Evolutionary conservation across 2,329 filamentous ascomycete genomes (phyloP).

Genomic region (Alternaria gaisen): DNA sequence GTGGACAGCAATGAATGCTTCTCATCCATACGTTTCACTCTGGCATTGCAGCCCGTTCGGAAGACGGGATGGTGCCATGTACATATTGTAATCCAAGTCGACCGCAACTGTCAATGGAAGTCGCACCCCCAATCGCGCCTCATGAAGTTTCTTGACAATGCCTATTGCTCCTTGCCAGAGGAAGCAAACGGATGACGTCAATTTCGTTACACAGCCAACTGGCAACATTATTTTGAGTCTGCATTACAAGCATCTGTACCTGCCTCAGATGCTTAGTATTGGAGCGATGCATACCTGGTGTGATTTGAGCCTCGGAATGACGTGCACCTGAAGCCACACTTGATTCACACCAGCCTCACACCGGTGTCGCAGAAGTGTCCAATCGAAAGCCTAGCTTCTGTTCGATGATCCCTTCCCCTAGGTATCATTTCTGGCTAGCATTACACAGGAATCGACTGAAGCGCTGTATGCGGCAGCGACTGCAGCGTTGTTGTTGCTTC

Average conservation of each 20-base stretch:
- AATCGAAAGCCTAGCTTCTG: background rate
- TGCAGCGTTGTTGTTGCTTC: constrained; percentile 25
- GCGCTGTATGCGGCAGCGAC: constrained; percentile 13
- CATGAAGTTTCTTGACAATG: no score
- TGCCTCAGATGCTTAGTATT: background rate
- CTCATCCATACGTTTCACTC: constrained; percentile 3
- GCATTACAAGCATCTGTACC: background rate
- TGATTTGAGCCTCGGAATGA: constrained; percentile 28
- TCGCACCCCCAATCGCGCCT: constrained; percentile 2
- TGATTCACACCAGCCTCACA: background rate
- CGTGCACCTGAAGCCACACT: constrained; percentile 18
- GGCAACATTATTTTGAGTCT: background rate
- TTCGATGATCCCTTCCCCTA: background rate
- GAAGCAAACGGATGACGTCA: no score
- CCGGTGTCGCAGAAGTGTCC: background rate
- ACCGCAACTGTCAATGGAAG: constrained; percentile 20
- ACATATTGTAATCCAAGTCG: constrained; percentile 32
- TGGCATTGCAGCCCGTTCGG: constrained; percentile 20
- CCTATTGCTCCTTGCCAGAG: no score
- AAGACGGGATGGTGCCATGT: constrained; percentile 28
- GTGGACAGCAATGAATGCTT: background rate
- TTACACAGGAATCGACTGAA: constrained; percentile 12
- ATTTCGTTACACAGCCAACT: no score
- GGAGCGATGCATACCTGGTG: background rate
- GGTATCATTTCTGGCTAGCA: background rate